Percentiles rank a stretch among this genome's conserved stretches.
Evolutionary conservation across 202 grass and related monocot genomes (phyloP).

Genomic region (Carex arenaria): DNA sequence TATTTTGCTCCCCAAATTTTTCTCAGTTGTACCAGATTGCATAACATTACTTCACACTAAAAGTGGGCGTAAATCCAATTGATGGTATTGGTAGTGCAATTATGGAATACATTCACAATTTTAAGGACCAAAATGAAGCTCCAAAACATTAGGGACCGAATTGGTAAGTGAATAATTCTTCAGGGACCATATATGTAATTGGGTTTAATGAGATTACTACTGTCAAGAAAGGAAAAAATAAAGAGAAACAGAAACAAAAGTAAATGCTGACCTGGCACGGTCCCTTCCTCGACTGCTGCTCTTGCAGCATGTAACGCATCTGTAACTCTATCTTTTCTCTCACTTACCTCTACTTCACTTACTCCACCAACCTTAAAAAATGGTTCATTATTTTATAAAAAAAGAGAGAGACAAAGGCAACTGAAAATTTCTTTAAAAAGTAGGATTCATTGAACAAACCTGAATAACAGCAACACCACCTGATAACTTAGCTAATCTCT

Average conservation of each 20-base stretch:
- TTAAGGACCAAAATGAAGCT: neutral
- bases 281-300: conserved; percentile 87
- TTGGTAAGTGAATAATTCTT: neutral
- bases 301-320: conserved; percentile 87
- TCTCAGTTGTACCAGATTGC: neutral
- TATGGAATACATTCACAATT: neutral
- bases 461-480: conserved; percentile 83
- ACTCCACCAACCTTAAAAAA: conserved; percentile 77
- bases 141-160: neutral
- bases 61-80: neutral
- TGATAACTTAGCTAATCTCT: conserved; percentile 87
- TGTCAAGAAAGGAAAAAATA: neutral
- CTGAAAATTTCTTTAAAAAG: neutral
- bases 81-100: neutral
- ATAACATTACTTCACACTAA: neutral
- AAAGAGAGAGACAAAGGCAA: conserved; percentile 5
- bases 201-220: neutral
- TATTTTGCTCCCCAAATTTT: neutral
- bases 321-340: conserved; percentile 94
- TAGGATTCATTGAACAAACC: conserved; percentile 48
- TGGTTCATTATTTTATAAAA: conserved; percentile 3
- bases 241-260: neutral
- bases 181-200: neutral
- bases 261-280: conserved; percentile 64
- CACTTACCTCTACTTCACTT: conserved; percentile 88